phyloP scores from a whole-genome alignment of 2,329 filamentous ascomycete species.

The Venturia pyrina region DNA sequence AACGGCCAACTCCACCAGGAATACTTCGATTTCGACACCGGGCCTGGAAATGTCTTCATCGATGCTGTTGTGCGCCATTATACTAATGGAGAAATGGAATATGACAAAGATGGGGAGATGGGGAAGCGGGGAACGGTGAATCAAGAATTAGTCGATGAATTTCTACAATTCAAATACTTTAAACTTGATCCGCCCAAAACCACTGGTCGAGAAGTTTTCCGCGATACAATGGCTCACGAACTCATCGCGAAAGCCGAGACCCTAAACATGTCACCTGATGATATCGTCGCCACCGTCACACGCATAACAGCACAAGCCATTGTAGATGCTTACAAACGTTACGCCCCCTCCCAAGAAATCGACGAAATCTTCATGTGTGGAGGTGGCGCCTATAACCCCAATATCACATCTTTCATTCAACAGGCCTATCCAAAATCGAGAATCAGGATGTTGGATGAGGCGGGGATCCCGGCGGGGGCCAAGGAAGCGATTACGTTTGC shows the following conservation, averaged over 20 bases:
- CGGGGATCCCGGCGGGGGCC: slow-evolving; percentile 45
- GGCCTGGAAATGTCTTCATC: slow-evolving; percentile 47
- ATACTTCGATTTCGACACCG: slow-evolving; percentile 45
- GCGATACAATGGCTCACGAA: slow-evolving; percentile 44
- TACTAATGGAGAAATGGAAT: slow-evolving; percentile 39
- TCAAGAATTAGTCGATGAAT: slow-evolving; percentile 42
- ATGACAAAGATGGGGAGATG: slow-evolving; percentile 44
- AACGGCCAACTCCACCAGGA: slow-evolving; percentile 24
- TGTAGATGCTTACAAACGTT: slow-evolving; percentile 40
- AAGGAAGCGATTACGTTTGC: slow-evolving; percentile 53
- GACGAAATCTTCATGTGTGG: slow-evolving; percentile 53
- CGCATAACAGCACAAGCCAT: slow-evolving; percentile 50
- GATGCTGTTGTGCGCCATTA: slow-evolving; percentile 47
- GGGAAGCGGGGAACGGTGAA: slow-evolving; percentile 40
- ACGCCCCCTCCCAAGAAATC: slow-evolving; percentile 37
- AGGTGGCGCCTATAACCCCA: slow-evolving; percentile 47
- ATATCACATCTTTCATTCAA: slow-evolving; percentile 46
- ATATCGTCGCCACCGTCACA: slow-evolving; percentile 49
- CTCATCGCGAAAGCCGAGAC: slow-evolving; percentile 39
- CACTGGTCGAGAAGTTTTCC: slow-evolving; percentile 50
- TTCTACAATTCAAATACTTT: slow-evolving; percentile 43
- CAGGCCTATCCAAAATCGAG: slow-evolving; percentile 36
- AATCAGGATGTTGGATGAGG: slow-evolving; percentile 47
- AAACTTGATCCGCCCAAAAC: slow-evolving; percentile 43
- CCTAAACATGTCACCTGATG: slow-evolving; percentile 38